Percentiles rank a stretch among this genome's conserved stretches.
Conservation (phyloP, 2,329 filamentous ascomycete genomes). For the Fusarium sp. region DNA sequence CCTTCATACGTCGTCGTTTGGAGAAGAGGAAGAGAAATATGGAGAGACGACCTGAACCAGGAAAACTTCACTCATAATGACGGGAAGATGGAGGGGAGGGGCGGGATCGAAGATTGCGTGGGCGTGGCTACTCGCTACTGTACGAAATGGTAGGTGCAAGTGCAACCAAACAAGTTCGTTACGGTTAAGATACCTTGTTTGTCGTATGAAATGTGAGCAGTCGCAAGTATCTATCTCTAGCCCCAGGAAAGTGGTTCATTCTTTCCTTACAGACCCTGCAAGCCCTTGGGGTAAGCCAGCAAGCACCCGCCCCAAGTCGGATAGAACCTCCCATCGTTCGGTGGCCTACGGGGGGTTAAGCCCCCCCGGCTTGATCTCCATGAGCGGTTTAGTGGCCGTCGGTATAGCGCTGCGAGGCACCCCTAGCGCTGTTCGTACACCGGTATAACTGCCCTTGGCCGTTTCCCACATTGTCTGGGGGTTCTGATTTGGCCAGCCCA, state of each 20-base stretch:
- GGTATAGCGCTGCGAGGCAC: constrained; percentile 33
- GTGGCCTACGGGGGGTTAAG: constrained; percentile 17
- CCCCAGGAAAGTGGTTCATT: constrained; percentile 29
- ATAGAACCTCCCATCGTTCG: constrained; percentile 25
- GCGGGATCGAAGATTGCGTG: constrained; percentile 40
- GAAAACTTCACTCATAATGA: constrained; percentile 8
- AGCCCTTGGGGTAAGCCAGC: constrained; percentile 35
- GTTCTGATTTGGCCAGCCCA: constrained; percentile 25
- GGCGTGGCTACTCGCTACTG: constrained; percentile 15
- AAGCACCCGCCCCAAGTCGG: constrained; percentile 16
- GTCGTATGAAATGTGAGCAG: constrained; percentile 1
- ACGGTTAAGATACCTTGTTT: constrained; percentile 16
- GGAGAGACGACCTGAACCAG: constrained; percentile 30
- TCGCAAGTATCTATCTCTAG: constrained; percentile 22
- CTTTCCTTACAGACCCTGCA: neutral
- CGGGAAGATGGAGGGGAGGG: constrained; percentile 33
- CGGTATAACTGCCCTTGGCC: constrained; percentile 31
- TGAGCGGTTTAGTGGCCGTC: constrained; percentile 39
- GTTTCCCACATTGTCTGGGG: constrained; percentile 34
- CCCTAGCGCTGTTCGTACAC: constrained; percentile 28
- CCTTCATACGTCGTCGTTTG: constrained; percentile 26
- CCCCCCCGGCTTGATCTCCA: constrained; percentile 29
- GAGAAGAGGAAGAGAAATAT: constrained; percentile 36
- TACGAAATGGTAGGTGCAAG: constrained; percentile 21
- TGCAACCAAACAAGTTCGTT: constrained; percentile 13